A percentile compares a stretch with the other conserved stretches of the same genome.
These are phyloP conservation scores for Kalaharituber pfeilii DNA, from an alignment of 2,329 filamentous ascomycete species.

Conservation along the genomic window DNA sequence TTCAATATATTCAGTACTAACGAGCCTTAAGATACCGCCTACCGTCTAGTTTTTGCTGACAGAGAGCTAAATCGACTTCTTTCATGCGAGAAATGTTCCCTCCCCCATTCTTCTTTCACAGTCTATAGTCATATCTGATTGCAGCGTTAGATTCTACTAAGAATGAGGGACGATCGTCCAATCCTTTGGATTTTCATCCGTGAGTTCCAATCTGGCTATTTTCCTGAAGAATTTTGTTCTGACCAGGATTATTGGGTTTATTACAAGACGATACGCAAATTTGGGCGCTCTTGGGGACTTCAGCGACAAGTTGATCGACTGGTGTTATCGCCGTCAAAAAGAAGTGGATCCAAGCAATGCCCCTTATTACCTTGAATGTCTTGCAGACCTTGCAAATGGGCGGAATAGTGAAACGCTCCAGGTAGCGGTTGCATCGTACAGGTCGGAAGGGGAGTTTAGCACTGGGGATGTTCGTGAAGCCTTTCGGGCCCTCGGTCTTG, in stretches of 20 bases:
- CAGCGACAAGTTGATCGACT: slow-evolving; percentile 42
- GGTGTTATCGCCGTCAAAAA: slow-evolving; percentile 45
- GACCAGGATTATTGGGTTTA: not conserved
- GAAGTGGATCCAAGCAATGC: slow-evolving; percentile 37
- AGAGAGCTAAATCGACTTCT: not conserved
- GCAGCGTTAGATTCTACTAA: not conserved
- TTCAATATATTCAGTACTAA: too few relatives aligned
- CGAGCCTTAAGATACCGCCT: not conserved
- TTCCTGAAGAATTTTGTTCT: not conserved
- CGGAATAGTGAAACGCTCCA: slow-evolving; percentile 41
- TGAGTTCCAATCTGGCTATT: not conserved
- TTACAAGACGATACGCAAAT: slow-evolving; percentile 36
- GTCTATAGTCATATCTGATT: not conserved
- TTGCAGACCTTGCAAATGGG: slow-evolving; percentile 41
- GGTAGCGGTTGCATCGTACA: slow-evolving; percentile 39
- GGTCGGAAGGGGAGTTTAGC: slow-evolving; percentile 41
- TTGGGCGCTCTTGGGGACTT: slow-evolving; percentile 47
- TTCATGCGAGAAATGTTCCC: not conserved
- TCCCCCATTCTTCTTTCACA: not conserved
- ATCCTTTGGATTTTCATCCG: not conserved
- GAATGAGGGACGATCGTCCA: not conserved
- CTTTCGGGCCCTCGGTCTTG: slow-evolving; percentile 42
- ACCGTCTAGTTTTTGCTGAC: not conserved
- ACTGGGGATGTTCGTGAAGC: slow-evolving; percentile 40
- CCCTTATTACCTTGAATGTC: slow-evolving; percentile 47